Evolutionary conservation across 1,284 basidiomycete genomes (phyloP).

Genomic region (Pholiota adiposa): DNA sequence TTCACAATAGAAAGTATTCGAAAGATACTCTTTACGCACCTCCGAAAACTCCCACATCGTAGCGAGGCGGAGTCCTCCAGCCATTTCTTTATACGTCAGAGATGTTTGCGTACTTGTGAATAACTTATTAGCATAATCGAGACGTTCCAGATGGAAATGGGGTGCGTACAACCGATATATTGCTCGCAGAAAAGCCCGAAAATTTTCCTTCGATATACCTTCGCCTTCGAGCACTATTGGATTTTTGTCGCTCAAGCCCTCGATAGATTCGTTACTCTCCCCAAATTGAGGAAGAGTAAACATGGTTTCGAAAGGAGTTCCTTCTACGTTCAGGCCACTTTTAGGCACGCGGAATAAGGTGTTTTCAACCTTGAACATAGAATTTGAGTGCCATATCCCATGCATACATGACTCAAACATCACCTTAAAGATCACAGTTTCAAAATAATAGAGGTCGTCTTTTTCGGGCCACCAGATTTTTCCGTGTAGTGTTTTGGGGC

Average conservation of each 20-base stretch:
- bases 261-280: not conserved
- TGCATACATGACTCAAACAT: not conserved
- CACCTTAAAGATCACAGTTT: not conserved
- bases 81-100: not conserved
- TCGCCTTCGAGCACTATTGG: constrained; percentile 17
- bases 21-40: no score
- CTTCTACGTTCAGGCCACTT: constrained; percentile 13
- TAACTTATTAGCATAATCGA: no score
- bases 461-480: not conserved
- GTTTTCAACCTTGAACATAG: constrained; percentile 15
- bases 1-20: no score
- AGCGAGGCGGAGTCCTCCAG: constrained; percentile 13
- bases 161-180: constrained; percentile 18
- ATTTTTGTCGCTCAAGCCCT: constrained; percentile 7
- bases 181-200: constrained; percentile 15
- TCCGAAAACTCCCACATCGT: constrained; percentile 11
- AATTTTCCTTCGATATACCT: constrained; percentile 10
- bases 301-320: constrained; percentile 17
- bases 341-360: constrained; percentile 17
- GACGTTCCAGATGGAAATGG: no score
- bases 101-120: no score
- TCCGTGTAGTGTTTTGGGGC: no score
- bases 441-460: not conserved
- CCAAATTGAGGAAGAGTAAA: constrained; percentile 10
- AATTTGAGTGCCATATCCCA: no score